phyloP scores from a whole-genome alignment of 2,329 filamentous ascomycete species.

The Aureobasidium sp. region DNA sequence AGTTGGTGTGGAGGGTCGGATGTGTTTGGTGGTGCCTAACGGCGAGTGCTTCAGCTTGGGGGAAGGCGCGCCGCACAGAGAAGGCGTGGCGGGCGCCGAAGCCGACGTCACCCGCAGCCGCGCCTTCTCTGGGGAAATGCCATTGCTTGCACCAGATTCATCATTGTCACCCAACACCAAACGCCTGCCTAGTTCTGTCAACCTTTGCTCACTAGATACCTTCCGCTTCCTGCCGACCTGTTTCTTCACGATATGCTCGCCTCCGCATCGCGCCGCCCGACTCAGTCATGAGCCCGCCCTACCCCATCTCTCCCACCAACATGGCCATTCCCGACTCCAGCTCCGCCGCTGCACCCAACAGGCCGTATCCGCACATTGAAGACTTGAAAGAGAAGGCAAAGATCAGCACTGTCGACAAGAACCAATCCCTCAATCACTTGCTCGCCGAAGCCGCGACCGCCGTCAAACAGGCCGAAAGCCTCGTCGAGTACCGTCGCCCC shows the following conservation, averaged over 20 bases:
- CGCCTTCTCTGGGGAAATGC: constrained; percentile 5
- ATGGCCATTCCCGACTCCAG: constrained; percentile 1
- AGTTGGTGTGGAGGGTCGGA: background rate
- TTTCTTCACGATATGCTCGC: background rate
- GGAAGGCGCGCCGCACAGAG: background rate
- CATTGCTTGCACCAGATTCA: background rate
- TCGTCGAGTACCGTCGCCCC: constrained; percentile 53
- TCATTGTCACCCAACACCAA: background rate
- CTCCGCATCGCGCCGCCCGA: background rate
- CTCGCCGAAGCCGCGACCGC: constrained; percentile 33
- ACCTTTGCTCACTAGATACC: background rate
- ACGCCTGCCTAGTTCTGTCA: background rate
- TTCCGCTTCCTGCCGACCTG: background rate
- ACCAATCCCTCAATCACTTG: constrained; percentile 25
- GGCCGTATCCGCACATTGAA: constrained; percentile 30
- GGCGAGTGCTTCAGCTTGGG: background rate
- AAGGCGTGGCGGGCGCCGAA: background rate
- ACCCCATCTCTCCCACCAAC: background rate
- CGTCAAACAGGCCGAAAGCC: constrained; percentile 46
- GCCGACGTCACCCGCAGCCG: background rate
- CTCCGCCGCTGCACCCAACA: background rate
- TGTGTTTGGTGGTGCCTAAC: background rate
- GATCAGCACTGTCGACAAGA: constrained; percentile 26
- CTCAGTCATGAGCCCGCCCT: constrained; percentile 13
- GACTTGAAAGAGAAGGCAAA: constrained; percentile 34